Conservation (phyloP, 1,139 yeast species). For the Hyphopichia pseudoburtonii region DNA sequence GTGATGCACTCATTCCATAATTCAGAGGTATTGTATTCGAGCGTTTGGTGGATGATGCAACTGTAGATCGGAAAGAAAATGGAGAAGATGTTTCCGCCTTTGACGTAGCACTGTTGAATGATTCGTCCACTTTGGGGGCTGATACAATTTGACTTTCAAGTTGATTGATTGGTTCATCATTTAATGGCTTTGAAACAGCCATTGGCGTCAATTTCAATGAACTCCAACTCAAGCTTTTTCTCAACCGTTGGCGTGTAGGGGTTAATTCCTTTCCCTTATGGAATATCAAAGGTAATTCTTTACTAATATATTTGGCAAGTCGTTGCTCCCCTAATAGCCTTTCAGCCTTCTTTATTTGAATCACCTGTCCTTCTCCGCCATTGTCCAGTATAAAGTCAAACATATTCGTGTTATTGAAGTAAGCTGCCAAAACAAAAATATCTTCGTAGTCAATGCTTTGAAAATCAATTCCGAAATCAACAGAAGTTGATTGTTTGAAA, state of each 20-base stretch:
- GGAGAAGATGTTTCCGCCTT: too few species aligned
- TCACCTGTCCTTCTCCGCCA: not conserved
- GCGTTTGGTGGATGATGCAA: too few species aligned
- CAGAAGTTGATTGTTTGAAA: constrained; percentile 10
- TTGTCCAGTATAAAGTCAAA: not conserved
- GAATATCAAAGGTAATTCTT: constrained; percentile 16
- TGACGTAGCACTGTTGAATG: too few species aligned
- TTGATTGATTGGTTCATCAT: too few species aligned
- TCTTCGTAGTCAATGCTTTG: constrained; percentile 3
- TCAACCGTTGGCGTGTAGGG: not conserved
- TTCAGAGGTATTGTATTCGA: too few species aligned
- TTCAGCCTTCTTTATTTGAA: constrained; percentile 9
- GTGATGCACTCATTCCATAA: too few species aligned
- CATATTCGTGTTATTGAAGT: constrained; percentile 4
- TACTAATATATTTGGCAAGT: constrained; percentile 19
- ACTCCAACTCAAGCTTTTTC: constrained; percentile 1
- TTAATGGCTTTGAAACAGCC: too few species aligned
- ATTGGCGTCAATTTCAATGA: not conserved
- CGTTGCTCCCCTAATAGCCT: constrained; percentile 17
- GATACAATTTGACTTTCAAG: too few species aligned
- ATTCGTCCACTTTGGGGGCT: too few species aligned
- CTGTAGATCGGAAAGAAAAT: too few species aligned
- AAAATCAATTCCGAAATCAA: constrained; percentile 11
- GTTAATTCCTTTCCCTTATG: not conserved
- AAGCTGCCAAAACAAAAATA: constrained; percentile 3